Evolutionary conservation across 2,329 filamentous ascomycete species (phyloP), one percentile per base, ranked within the genome.

Genomic region (Shiraia bambusicola): DNA sequence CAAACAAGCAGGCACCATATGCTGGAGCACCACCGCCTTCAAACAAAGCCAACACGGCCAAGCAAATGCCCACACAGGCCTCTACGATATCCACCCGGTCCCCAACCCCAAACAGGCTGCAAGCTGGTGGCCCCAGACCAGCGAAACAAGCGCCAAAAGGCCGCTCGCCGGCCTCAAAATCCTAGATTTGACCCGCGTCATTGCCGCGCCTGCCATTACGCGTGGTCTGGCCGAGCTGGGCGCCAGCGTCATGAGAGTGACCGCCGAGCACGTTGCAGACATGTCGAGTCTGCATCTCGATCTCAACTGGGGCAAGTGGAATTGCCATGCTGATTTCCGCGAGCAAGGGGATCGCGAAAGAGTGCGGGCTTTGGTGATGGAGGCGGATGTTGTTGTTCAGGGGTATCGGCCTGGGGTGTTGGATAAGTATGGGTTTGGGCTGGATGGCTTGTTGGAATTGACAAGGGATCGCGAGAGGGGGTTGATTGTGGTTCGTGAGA

Each of bases 231-330:
- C 73, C 0, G 72, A 75, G 37, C 54, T 73, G 6, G 76, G 76
- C 0, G 76, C 76, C 0, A 71, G 67, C 28, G 72, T 77, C 1
- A 69, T 77, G 67, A 57, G 72, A 6, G 58, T 77, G 11, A 74
- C 72, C 0, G 62, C 63, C 1, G 56, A 65, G 1, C 56, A 69
- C 8, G 39, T 76, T 4, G 61, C 70, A 0, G 74, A 77, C 35
- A 54, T 74, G 40, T 67, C 67, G 0, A 34, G 37, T 0, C 35
- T 77, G 12, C 72, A 75, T 32, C 60, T 63, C 2, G 76, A 79
- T 41, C 58, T 78, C 2, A 77, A 72, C 49, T 73, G 70, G 64
- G 77, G 77, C 2, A 79, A 79, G 47, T 73, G 74, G 69, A 75
- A 71, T 24, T 49, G 65, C 1, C 56, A 68, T 37, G 61, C 79